Evolutionary conservation across 1,284 basidiomycete species (phyloP).

Genomic region (Rhizoctonia solani): DNA sequence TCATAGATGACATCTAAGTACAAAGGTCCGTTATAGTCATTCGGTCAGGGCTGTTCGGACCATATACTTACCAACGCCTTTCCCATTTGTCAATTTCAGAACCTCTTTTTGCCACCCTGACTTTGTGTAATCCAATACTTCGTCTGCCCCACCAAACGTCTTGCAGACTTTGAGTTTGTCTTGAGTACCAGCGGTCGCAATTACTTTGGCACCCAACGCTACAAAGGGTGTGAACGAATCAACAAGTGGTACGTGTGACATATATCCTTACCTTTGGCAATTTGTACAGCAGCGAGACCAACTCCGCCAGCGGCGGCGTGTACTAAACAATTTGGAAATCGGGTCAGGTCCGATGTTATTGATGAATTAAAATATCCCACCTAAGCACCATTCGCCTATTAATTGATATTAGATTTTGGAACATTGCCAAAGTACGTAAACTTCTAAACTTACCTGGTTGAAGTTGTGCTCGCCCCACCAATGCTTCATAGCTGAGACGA

Average conservation of each 20-base stretch:
- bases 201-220: constrained; percentile 69
- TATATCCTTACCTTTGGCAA: constrained; percentile 37
- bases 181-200: constrained; percentile 74
- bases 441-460: constrained; percentile 58
- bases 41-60: background rate
- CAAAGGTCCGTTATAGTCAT: background rate
- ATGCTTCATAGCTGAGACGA: constrained; percentile 60
- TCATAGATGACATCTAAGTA: constrained; percentile 77
- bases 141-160: constrained; percentile 68
- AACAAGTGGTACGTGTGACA: background rate
- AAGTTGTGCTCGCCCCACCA: constrained; percentile 81
- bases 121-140: constrained; percentile 64
- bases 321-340: background rate
- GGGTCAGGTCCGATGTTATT: background rate
- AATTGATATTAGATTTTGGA: background rate
- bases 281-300: constrained; percentile 85
- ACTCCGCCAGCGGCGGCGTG: constrained; percentile 66
- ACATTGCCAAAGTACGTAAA: background rate
- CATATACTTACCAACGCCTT: constrained; percentile 62
- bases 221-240: background rate
- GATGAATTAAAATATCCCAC: constrained; percentile 62
- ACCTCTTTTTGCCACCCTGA: constrained; percentile 77
- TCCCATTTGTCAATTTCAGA: constrained; percentile 71
- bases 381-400: constrained; percentile 81
- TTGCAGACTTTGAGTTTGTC: constrained; percentile 70